Evolutionary conservation across 106 monocot genomes (phyloP), one percentile per base, ranked within the genome.

Genomic region (Allium fistulosum): DNA sequence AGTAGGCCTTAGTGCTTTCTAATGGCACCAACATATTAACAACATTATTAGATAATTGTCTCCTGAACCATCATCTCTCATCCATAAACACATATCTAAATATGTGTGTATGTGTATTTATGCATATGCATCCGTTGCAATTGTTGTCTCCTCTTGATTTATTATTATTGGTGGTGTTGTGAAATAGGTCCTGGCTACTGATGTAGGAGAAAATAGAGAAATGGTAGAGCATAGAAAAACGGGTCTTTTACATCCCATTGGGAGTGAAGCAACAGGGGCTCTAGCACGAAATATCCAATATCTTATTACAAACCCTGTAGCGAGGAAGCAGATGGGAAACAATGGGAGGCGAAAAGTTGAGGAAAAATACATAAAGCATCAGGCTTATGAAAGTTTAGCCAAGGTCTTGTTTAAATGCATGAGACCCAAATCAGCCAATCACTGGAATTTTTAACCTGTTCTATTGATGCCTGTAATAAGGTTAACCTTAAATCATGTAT

Each of bases 201-300:
- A 94, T 75, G 94, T 90, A 12, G 94, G 94, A 62, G 94, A 90
- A 18, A 94, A 90, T 0, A 70, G 13, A 61, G 94, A 94, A 76
- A 90, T 94, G 16, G 90, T 94, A 0, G 79, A 90, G 58, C 78
- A 94, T 67, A 82, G 75, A 28, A 74, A 87, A 60, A 90, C 90
- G 8, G 90, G 94, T 12, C 87, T 94, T 79, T 79, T 90, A 11
- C 94, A 94, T 58, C 90, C 94, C 6, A 10, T 88, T 51, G 90
- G 94, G 14, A 73, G 72, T 14, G 74, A 87, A 62, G 94, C 87
- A 60, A 76, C 51, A 6, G 5, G 58, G 10, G 59, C 58, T 4
- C 81, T 94, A 15, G 90, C 87, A 13, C 76, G 78, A 59, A 84
- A 88, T 72, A 87, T 94, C 49, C 84, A 67, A 16, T 83, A 75